Evolutionary conservation across 2,329 filamentous ascomycete species (phyloP).

Genomic region (Colletotrichum siamense): DNA sequence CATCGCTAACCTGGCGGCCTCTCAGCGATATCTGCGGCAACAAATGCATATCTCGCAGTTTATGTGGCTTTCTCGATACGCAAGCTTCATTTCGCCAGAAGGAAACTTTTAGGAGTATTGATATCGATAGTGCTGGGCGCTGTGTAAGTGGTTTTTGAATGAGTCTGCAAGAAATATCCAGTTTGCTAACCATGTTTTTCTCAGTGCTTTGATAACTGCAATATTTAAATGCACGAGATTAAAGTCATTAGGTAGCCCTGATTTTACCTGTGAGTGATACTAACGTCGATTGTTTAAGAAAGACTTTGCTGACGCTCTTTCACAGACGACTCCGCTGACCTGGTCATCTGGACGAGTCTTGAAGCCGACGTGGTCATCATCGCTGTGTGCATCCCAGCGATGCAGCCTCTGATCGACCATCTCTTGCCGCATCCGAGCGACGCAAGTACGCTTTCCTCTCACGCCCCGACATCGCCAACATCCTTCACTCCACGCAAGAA

Average conservation of each 20-base stretch:
- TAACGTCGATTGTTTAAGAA: background rate
- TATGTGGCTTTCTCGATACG: conserved; percentile 44
- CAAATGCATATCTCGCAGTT: conserved; percentile 44
- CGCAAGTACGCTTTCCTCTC: background rate
- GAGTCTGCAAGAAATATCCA: rapidly evolving
- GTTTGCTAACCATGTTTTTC: too few relatives aligned
- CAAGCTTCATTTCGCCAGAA: conserved; percentile 39
- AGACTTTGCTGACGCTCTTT: background rate
- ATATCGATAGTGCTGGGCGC: conserved; percentile 38
- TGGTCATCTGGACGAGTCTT: conserved; percentile 25
- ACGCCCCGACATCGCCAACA: background rate
- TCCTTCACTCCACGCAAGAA: background rate
- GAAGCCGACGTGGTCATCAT: conserved; percentile 39
- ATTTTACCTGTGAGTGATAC: conserved; percentile 29
- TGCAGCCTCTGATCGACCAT: conserved; percentile 31
- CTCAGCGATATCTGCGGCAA: conserved; percentile 7
- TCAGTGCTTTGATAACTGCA: conserved; percentile 28
- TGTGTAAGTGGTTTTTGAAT: background rate
- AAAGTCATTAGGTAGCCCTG: conserved; percentile 30
- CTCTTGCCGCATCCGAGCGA: background rate
- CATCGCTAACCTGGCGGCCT: background rate
- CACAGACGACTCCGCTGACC: conserved; percentile 3
- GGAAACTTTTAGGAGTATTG: conserved; percentile 44
- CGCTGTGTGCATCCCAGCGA: conserved; percentile 36
- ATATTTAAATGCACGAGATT: conserved; percentile 39